A percentile compares a stretch with the other conserved stretches of the same genome.
Evolutionary conservation across 331 rosid genomes (phyloP).

Genomic region (Rhamnella rubrinervis): DNA sequence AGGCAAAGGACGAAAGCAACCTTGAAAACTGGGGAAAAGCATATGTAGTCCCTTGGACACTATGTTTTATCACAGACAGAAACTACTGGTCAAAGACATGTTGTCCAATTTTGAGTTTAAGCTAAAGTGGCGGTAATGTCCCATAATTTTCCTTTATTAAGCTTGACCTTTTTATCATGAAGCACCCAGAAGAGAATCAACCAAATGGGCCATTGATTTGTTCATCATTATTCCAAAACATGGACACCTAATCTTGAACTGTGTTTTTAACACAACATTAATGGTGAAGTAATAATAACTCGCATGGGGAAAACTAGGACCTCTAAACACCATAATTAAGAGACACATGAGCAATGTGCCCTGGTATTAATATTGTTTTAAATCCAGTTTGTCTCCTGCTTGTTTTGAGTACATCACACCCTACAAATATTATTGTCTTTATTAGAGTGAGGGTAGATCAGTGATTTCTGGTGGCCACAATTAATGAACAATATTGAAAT

Average conservation of each 20-base stretch:
- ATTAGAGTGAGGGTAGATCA: background rate
- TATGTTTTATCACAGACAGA: slow-evolving; percentile 1
- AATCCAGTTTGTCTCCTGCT: too few relatives aligned
- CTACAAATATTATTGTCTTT: background rate
- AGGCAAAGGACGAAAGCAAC: background rate
- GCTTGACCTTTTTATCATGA: too few relatives aligned
- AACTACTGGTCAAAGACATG: slow-evolving; percentile 3
- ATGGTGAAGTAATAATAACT: background rate
- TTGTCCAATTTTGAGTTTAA: background rate
- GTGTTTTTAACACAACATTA: too few relatives aligned
- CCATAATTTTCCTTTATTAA: too few relatives aligned
- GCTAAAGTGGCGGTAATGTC: background rate
- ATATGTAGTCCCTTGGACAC: too few relatives aligned
- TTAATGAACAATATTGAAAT: background rate
- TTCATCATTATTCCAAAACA: too few relatives aligned
- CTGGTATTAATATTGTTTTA: too few relatives aligned
- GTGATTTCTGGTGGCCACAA: background rate
- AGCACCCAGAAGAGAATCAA: too few relatives aligned
- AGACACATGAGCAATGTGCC: background rate
- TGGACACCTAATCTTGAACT: too few relatives aligned
- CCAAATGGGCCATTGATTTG: too few relatives aligned
- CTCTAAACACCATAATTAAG: background rate
- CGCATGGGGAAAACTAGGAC: background rate
- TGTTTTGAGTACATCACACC: background rate
- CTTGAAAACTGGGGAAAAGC: too few relatives aligned